Evolutionary conservation across 768 basidiomycete species (phyloP), one percentile per base, ranked within the genome.

Genomic region (Candolleomyces efflorescens): DNA sequence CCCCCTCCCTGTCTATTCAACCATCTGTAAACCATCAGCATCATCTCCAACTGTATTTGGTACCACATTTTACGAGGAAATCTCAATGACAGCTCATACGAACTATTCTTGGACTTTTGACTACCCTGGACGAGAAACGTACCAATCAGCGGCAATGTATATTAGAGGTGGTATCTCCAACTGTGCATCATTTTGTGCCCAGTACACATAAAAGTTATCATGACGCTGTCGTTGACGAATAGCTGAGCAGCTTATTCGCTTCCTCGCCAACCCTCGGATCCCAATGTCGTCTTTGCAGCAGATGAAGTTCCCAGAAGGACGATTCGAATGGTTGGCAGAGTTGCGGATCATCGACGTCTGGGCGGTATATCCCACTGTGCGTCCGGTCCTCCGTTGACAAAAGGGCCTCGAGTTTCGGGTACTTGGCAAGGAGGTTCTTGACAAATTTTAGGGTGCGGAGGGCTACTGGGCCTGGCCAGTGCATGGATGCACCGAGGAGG

Each of bases 281-380:
- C 68, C 78, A 82, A 69, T 92, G 86, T 32, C 74, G 75, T 62
- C 72, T 69, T 61, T 76, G 75, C 51, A 91, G 78, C 59, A 87
- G 71, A 60, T 87, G 74, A 56, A 95, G 72, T 74, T 99, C 97
- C 82, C 86, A 98, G 64, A 93, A 87, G 46, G 84, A 89, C 32
- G 92, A 87, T 49, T 86, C 90, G 67, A 96, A 92, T 37, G 92
- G 82, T 69, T 87, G 83, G 64, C 82, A 82, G 27, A 93, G 75
- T 65, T 92, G 87, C 49, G 94, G 94, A 73, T 98, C 95, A 65
- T 96, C 90, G 45, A 96, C 75, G 53, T 93, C 87, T 0, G 89
- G 81, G 24, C 87, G 82, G 71, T 95, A 97, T 26, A 91, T 77
- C 3, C 97, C 97, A 69, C 94, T 88, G 53, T 80, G 81, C 32